phyloP scores from a whole-genome alignment of 129 eudicot species.

The Dittrichia graveolens region DNA sequence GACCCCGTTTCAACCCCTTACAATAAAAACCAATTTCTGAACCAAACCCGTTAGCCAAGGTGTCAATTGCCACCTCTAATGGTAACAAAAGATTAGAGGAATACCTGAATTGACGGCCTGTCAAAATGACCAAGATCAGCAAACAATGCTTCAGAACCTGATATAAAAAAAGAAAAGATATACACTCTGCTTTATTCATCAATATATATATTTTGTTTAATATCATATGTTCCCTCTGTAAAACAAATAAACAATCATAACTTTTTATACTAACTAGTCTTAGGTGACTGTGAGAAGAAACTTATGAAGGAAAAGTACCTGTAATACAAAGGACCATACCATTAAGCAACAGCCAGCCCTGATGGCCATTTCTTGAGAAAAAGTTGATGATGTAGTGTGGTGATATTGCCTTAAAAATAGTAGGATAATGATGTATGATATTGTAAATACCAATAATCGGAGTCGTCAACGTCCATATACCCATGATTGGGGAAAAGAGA shows the following conservation, averaged over 20 bases:
- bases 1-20: too few species aligned
- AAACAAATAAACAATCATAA: not conserved
- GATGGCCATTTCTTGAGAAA: conserved; percentile 51
- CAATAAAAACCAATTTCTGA: too few species aligned
- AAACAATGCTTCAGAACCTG: conserved; percentile 81
- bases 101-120: conserved; percentile 63
- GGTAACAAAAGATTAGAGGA: conserved; percentile 19
- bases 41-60: too few species aligned
- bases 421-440: conserved; percentile 51
- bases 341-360: conserved; percentile 66
- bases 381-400: conserved; percentile 54
- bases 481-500: conserved; percentile 79
- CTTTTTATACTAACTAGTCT: too few species aligned
- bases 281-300: not conserved
- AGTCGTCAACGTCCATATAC: conserved; percentile 57
- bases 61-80: not conserved
- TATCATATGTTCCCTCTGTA: not conserved
- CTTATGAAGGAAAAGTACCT: conserved; percentile 34
- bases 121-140: conserved; percentile 83
- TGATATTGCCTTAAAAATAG: conserved; percentile 65
- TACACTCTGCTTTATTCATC: not conserved
- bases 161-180: not conserved
- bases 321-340: conserved; percentile 72
- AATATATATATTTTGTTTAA: not conserved
- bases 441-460: conserved; percentile 62